Evolutionary conservation across 257 asterid species (phyloP), one percentile per base, ranked within the genome.

Genomic region (Plantago elongata): DNA sequence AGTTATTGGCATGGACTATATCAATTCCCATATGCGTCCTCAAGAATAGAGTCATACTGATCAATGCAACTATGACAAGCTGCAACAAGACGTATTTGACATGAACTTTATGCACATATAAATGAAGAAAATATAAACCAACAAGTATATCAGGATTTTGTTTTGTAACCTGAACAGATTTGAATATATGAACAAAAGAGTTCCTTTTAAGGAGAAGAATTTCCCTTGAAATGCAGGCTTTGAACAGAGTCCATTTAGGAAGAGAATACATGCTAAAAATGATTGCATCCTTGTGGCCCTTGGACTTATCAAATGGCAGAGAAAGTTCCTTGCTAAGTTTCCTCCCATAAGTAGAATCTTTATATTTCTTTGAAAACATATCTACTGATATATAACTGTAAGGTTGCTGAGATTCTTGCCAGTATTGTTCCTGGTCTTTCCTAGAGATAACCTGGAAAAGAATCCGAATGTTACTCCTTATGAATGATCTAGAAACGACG

Each of bases 381-480:
- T 82, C 78, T 4, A 70, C 62, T 15, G 89, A 74, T 16, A 69
- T 14, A 63, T 74, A 82, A 49, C 63, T 70, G 67, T 79, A 73
- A 11, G 81, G 64, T 52, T 66, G 68, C 58, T 56, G 64, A 22
- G 44, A 29, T 22, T 70, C 48, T n/a, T 45, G 64, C 89, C 89
- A 82, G 65, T 79, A 82, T 46, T 79, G 81, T 52, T 75, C 77
- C 50, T 82, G 88, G 73, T 82, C 88, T 62, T 77, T 82, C 46
- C 54, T 64, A 0, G 88, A 81, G 9, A 69, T 71, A 38, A 81
- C 88, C 88, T 81, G 70, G 14, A 68, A 62, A 50, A n/a, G 9
- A 37, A 12, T 16, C 51, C 54, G 65, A 37, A 11, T 38, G n/a
- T 48, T 34, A 46, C 17, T 45, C 42, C 5, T 18, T 9, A 45